A percentile compares a stretch with the other conserved stretches of the same genome.
Conservation (phyloP, 768 basidiomycete genomes). For the Leccinellum luteum region DNA sequence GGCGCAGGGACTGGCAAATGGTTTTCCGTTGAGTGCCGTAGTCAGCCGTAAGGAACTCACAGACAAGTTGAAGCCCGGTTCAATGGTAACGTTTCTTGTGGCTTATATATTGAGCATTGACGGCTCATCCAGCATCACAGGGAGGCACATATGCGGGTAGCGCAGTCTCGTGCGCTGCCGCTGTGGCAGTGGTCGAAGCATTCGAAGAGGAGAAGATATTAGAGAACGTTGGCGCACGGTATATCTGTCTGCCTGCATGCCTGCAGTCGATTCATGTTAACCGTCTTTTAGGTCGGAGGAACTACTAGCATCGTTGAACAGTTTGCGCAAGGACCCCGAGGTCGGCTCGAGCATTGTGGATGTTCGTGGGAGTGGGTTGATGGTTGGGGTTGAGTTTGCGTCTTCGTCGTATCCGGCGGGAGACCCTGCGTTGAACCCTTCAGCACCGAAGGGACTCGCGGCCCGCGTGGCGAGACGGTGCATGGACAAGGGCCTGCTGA, state of each 20-base stretch:
- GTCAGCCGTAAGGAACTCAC: constrained; percentile 79
- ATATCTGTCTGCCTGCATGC: constrained; percentile 10
- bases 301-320: constrained; percentile 60
- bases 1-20: constrained; percentile 75
- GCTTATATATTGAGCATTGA: not conserved
- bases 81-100: constrained; percentile 50
- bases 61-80: constrained; percentile 74
- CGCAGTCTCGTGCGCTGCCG: constrained; percentile 89
- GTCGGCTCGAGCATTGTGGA: constrained; percentile 69
- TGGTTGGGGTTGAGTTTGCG: constrained; percentile 82
- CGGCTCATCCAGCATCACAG: constrained; percentile 33
- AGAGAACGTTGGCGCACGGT: constrained; percentile 75
- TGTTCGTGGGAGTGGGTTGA: constrained; percentile 85
- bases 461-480: constrained; percentile 73
- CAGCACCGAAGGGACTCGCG: constrained; percentile 55
- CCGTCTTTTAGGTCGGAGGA: constrained; percentile 56
- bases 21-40: constrained; percentile 90
- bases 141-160: constrained; percentile 94
- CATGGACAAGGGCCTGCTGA: constrained; percentile 80
- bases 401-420: constrained; percentile 54
- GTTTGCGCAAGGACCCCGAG: constrained; percentile 51
- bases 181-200: constrained; percentile 73
- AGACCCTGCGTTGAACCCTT: constrained; percentile 41
- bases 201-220: constrained; percentile 81
- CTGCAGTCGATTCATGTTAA: not conserved